A percentile compares a stretch with the other conserved stretches of the same genome.
Evolutionary conservation across 2,329 filamentous ascomycete genomes (phyloP).

Genomic region (Paraconiothyrium sp.): DNA sequence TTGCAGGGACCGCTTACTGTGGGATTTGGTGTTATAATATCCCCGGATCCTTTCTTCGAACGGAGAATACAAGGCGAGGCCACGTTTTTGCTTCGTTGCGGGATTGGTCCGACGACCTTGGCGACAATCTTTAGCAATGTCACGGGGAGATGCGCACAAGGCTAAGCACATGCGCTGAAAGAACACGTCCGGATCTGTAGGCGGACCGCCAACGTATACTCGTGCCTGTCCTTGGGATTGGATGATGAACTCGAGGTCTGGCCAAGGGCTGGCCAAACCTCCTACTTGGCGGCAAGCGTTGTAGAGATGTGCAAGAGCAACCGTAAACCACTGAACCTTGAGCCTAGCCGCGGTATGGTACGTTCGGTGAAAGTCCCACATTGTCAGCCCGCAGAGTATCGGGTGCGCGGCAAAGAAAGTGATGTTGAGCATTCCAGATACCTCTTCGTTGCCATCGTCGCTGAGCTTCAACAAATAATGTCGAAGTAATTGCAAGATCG

Average conservation of each 20-base stretch:
- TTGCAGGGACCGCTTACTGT: constrained; percentile 24
- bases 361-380: constrained; percentile 21
- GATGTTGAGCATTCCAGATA: constrained; percentile 9
- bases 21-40: constrained; percentile 20
- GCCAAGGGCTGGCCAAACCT: constrained; percentile 24
- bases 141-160: constrained; percentile 12
- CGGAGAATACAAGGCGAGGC: constrained; percentile 17
- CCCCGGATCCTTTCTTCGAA: constrained; percentile 23
- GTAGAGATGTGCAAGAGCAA: constrained; percentile 29
- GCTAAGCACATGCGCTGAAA: constrained; percentile 18
- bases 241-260: constrained; percentile 33
- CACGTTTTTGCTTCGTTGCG: constrained; percentile 21
- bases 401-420: constrained; percentile 25
- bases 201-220: constrained; percentile 27
- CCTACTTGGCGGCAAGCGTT: constrained; percentile 31
- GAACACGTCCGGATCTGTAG: constrained; percentile 26
- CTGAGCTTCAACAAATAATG: constrained; percentile 21
- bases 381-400: constrained; percentile 23
- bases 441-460: background rate
- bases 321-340: constrained; percentile 29
- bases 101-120: background rate
- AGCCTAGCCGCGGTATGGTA: constrained; percentile 21
- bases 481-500: constrained; percentile 15
- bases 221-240: constrained; percentile 24
- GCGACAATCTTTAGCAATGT: constrained; percentile 18